These are phyloP conservation scores for Penicillium sp. DNA, from an alignment of 2,329 filamentous ascomycete genomes.

Conservation along the genomic window DNA sequence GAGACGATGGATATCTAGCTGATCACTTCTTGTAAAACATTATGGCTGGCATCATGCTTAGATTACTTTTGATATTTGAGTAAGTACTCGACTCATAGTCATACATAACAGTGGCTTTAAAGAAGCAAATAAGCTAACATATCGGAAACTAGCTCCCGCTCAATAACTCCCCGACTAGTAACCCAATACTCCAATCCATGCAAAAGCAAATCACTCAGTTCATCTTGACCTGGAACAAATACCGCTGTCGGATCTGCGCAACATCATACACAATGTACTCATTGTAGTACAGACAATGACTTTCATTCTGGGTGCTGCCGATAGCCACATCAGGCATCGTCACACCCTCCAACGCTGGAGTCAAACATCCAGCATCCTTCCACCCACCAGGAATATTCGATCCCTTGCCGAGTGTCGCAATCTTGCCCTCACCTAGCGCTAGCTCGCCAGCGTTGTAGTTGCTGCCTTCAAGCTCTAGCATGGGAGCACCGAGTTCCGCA, in stretches of 20 bases:
- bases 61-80: too few relatives aligned
- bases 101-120: neutral
- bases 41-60: too few relatives aligned
- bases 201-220: constrained; percentile 8
- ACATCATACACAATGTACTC: constrained; percentile 54
- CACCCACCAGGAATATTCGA: constrained; percentile 63
- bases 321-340: constrained; percentile 54
- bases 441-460: constrained; percentile 64
- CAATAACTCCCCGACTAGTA: neutral
- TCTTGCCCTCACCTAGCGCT: constrained; percentile 60
- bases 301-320: neutral
- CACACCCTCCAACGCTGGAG: constrained; percentile 65
- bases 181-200: neutral
- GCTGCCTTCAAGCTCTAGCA: constrained; percentile 61
- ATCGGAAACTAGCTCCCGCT: neutral
- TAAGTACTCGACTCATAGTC: neutral
- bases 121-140: neutral
- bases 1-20: too few relatives aligned
- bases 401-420: constrained; percentile 72
- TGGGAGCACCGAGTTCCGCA: constrained; percentile 74
- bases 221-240: constrained; percentile 48
- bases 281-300: constrained; percentile 35
- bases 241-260: constrained; percentile 48
- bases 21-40: too few relatives aligned
- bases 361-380: constrained; percentile 71